phyloP scores from a whole-genome alignment of 345 rosid genomes.

The Hibiscus syriacus region DNA sequence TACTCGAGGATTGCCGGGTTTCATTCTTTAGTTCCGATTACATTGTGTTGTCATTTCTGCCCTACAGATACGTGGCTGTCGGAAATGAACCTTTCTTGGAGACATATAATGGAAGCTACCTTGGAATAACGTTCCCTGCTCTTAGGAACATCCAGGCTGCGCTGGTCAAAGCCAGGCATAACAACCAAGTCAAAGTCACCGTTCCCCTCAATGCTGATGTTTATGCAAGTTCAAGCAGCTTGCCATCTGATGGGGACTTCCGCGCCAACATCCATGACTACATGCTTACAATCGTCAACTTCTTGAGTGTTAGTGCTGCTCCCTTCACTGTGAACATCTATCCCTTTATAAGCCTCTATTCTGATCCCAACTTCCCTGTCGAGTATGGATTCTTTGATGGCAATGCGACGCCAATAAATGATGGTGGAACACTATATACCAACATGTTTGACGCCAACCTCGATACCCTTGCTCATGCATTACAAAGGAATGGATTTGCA shows the following conservation, averaged over 20 bases:
- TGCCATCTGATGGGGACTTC: too few species aligned
- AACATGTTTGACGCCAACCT: conserved; percentile 88
- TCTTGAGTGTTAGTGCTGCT: conserved; percentile 49
- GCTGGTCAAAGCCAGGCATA: conserved; percentile 63
- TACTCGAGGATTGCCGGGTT: too few species aligned
- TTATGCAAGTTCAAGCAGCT: conserved; percentile 33
- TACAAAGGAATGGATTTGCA: conserved; percentile 78
- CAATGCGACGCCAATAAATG: conserved; percentile 46
- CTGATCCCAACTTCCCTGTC: conserved; percentile 73
- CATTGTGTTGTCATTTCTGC: too few species aligned
- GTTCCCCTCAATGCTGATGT: conserved; percentile 83
- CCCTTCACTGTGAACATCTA: conserved; percentile 88
- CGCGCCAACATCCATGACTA: conserved; percentile 63
- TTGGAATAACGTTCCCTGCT: conserved; percentile 86
- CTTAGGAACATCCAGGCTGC: conserved; percentile 72
- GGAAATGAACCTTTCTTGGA: too few species aligned
- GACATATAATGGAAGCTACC: too few species aligned
- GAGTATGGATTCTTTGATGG: conserved; percentile 90
- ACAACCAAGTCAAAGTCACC: conserved; percentile 68
- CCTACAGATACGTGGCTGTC: too few species aligned
- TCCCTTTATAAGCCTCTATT: conserved; percentile 86
- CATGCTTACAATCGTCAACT: conserved; percentile 75
- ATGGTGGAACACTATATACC: conserved; percentile 53
- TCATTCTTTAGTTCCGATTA: too few species aligned
- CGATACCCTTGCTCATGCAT: conserved; percentile 77